A percentile compares a stretch with the other conserved stretches of the same genome.
These are phyloP conservation scores for Crepidotus sp. DNA, from an alignment of 1,284 basidiomycete species.

Conservation along the genomic window DNA sequence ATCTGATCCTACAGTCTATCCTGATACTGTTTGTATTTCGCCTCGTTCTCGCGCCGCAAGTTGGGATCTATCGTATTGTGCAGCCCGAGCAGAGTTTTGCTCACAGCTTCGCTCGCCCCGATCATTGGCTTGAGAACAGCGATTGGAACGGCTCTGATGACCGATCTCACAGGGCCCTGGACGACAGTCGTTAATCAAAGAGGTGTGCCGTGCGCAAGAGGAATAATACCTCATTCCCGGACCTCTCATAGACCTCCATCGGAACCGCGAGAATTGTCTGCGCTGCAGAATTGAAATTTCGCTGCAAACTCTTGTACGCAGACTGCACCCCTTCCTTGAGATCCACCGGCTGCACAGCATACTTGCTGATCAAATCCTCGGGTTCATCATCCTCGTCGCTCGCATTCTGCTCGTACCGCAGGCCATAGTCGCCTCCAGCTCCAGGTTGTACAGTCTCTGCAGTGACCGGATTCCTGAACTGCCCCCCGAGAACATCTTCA, in stretches of 20 bases:
- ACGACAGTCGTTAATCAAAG: conserved; percentile 1
- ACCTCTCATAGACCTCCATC: conserved; percentile 96
- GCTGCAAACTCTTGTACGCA: conserved; percentile 79
- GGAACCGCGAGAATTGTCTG: conserved; percentile 98
- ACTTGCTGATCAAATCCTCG: conserved; percentile 67
- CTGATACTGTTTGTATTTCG: conserved; percentile 79
- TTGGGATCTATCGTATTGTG: conserved; percentile 85
- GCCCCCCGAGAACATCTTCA: conserved; percentile 83
- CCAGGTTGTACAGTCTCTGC: conserved; percentile 53
- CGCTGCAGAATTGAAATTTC: conserved; percentile 85
- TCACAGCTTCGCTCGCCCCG: conserved; percentile 90
- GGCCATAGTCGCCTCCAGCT: conserved; percentile 20
- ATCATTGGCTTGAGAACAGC: conserved; percentile 96
- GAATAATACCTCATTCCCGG: conserved; percentile 68
- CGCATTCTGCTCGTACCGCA: conserved; percentile 24
- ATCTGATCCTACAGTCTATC: conserved; percentile 5
- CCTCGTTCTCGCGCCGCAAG: conserved; percentile 69
- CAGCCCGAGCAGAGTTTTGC: conserved; percentile 89
- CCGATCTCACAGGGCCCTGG: conserved; percentile 84
- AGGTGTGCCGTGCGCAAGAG: neutral
- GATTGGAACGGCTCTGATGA: conserved; percentile 93
- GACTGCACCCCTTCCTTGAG: conserved; percentile 83
- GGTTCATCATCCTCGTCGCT: conserved; percentile 37
- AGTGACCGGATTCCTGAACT: conserved; percentile 56
- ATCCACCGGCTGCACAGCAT: conserved; percentile 83